phyloP scores from a whole-genome alignment of 129 eudicot species.

The Flaveria bidentis region DNA sequence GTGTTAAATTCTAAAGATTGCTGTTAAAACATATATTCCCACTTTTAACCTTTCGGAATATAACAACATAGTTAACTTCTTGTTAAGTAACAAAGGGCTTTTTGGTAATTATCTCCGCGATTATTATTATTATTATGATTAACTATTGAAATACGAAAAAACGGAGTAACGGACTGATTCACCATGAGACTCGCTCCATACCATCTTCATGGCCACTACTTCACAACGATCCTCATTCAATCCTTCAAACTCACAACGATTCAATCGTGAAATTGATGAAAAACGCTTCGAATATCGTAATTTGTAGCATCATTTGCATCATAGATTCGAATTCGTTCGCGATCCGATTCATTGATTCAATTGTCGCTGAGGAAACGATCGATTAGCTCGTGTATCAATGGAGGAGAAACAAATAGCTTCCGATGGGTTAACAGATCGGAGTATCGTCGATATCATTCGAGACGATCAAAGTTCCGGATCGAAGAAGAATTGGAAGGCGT shows the following conservation, averaged over 20 bases:
- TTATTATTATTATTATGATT: not conserved
- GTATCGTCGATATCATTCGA: constrained; percentile 54
- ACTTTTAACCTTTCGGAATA: too few species aligned
- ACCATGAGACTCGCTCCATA: constrained; percentile 45
- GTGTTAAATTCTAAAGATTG: too few species aligned
- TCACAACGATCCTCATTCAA: not conserved
- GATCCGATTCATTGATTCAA: not conserved
- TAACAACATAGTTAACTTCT: not conserved
- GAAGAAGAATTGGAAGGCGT: constrained; percentile 57
- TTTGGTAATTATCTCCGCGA: not conserved
- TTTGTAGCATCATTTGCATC: not conserved
- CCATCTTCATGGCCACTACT: constrained; percentile 37
- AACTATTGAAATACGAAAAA: constrained; percentile 23
- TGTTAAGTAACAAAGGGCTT: not conserved
- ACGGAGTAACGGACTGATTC: constrained; percentile 11
- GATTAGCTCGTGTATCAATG: constrained; percentile 7
- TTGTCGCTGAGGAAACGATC: constrained; percentile 3
- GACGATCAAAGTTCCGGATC: constrained; percentile 37
- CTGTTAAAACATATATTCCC: too few species aligned
- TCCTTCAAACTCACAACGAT: not conserved
- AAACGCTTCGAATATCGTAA: not conserved
- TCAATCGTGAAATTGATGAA: constrained; percentile 8
- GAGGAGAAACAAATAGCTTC: constrained; percentile 25
- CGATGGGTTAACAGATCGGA: constrained; percentile 25
- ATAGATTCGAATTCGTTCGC: not conserved